Conservation (phyloP, 1,284 basidiomycete species). For the Mycosarcoma mackinlayi region DNA sequence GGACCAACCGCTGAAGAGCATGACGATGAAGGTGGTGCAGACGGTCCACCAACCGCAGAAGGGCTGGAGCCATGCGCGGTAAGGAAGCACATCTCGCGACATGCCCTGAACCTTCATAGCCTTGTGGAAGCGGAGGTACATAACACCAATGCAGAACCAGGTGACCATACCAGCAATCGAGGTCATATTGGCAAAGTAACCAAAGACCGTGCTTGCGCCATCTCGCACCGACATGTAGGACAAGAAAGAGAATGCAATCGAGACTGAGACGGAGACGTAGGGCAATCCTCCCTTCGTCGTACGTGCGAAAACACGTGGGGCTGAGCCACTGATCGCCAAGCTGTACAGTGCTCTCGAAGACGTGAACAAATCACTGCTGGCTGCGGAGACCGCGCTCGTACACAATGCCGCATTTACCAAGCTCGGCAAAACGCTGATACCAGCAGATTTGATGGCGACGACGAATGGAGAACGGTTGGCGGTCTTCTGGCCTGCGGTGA, state of each 20-base stretch:
- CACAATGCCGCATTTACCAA: conserved; percentile 80
- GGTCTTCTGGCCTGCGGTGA: conserved; percentile 50
- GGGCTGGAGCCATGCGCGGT: conserved; percentile 70
- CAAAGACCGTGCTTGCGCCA: conserved; percentile 73
- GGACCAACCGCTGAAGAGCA: conserved; percentile 69
- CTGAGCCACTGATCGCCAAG: conserved; percentile 74
- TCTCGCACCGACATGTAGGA: conserved; percentile 73
- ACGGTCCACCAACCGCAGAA: conserved; percentile 58
- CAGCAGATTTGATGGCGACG: conserved; percentile 65
- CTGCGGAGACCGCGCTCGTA: conserved; percentile 85
- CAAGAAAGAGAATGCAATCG: conserved; percentile 75
- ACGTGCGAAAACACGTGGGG: conserved; percentile 78
- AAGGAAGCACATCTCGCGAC: conserved; percentile 72
- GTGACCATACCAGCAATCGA: conserved; percentile 78
- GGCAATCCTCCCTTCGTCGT: conserved; percentile 81
- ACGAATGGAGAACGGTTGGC: conserved; percentile 53
- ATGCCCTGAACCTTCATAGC: conserved; percentile 76
- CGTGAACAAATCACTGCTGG: conserved; percentile 83
- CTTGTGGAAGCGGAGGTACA: conserved; percentile 79
- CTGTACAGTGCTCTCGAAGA: conserved; percentile 80
- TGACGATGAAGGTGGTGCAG: conserved; percentile 42
- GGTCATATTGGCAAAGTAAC: conserved; percentile 73
- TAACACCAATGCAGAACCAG: conserved; percentile 85
- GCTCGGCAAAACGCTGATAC: conserved; percentile 69
- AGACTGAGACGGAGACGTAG: conserved; percentile 77